Evolutionary conservation across 1,284 basidiomycete species (phyloP), one percentile per base, ranked within the genome.

Genomic region (Leccinum fuscescens): DNA sequence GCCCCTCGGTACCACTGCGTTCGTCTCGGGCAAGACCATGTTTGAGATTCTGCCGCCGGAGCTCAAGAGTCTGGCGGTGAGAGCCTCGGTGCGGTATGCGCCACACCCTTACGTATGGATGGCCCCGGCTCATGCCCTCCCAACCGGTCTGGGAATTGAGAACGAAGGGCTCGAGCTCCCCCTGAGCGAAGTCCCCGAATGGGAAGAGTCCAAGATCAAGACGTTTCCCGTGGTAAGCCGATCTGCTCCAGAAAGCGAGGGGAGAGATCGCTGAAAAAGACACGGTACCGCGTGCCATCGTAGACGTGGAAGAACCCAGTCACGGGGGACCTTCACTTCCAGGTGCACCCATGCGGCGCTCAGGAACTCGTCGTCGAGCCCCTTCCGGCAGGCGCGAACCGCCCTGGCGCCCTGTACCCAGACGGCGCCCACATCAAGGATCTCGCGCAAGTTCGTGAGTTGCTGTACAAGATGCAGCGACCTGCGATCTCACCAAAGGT

Each of bases 1-100:
- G 0, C 92, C 94, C 2, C 81, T 94, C 6, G 94, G 93, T 1
- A 93, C 92, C 1, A 97, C 94, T 0, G 92, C 88, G 9, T 96
- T 91, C 75, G 83, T 88, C 54, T 85, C 86, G 3, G 94, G 93
- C 4, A 84, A 82, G 76, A 89, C 84, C 44, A 96, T 94, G 87
- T 96, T 96, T 68, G 86, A 94, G 52, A 83, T 93, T 39, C 79
- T 96, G 17, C 84, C 92, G 0, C 72, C 80, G 0, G 83, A 86
- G 64, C 77, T 89, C 66, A 93, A 96, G 83, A 92, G 89, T 64
- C 72, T 96, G 22, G 93, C 92, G 0, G 90, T 96, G 0, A 81
- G 87, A 44, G 77, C 83, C 6, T 80, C 78, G 58, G 86, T 90
- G 60, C 79, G 77, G 63, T 92, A 90, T 69, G 80, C 86, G 0